Conservation (phyloP, 495 filamentous ascomycete species). For the Sabuloglossum arenarium region DNA sequence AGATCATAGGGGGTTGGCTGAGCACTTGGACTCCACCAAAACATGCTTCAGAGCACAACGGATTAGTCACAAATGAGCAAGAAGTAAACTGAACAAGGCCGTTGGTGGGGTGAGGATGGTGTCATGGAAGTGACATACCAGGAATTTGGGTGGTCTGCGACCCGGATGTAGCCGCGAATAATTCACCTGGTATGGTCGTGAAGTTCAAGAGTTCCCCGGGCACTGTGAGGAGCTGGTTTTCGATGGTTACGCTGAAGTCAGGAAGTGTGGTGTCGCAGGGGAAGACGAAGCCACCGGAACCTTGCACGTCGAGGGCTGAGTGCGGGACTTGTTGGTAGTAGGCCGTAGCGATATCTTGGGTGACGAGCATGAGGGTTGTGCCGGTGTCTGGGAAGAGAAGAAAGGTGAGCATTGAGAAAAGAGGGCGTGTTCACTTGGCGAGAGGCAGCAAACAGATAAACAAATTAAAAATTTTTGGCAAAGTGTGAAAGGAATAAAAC, state of each 20-base stretch:
- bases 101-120: slow-evolving; percentile 16
- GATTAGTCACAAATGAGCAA: slow-evolving; percentile 6
- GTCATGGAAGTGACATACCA: background rate
- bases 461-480: too few species aligned
- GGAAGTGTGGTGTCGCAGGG: slow-evolving; percentile 42
- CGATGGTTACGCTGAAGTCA: slow-evolving; percentile 40
- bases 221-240: slow-evolving; percentile 34
- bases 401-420: slow-evolving; percentile 4
- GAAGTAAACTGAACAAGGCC: slow-evolving; percentile 4
- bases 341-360: slow-evolving; percentile 14
- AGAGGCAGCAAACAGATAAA: too few species aligned
- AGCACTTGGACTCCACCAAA: slow-evolving; percentile 47
- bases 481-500: too few species aligned
- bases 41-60: slow-evolving; percentile 33
- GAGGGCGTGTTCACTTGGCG: background rate
- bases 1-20: slow-evolving; percentile 41
- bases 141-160: slow-evolving; percentile 3
- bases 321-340: slow-evolving; percentile 24
- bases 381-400: slow-evolving; percentile 17
- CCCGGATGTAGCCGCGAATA: too few species aligned
- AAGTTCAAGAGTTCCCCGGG: slow-evolving; percentile 50
- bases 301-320: slow-evolving; percentile 27
- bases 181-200: too few species aligned
- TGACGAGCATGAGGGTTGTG: slow-evolving; percentile 20
- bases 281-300: slow-evolving; percentile 36